Percentiles rank a stretch among this genome's conserved stretches.
phyloP scores from a whole-genome alignment of 2,329 filamentous ascomycete species.

The Cordyceps farinosa region DNA sequence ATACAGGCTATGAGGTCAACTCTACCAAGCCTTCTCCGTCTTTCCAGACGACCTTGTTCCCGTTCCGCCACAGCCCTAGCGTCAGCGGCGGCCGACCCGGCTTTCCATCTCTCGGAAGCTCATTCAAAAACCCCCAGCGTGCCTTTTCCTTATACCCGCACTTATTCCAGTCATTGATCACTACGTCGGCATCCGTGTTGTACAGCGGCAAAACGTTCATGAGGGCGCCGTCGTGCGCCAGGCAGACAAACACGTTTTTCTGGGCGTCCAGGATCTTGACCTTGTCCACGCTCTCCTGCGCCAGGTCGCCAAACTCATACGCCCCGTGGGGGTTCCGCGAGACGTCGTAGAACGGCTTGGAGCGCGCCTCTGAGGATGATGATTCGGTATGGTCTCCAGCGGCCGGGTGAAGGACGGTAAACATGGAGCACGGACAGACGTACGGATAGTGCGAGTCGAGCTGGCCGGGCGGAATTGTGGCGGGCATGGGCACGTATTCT shows the following conservation, averaged over 20 bases:
- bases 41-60: conserved; percentile 4
- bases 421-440: conserved; percentile 5
- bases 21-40: conserved; percentile 1
- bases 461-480: conserved; percentile 22
- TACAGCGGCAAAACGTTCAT: conserved; percentile 7
- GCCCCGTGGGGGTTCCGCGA: neutral
- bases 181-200: neutral
- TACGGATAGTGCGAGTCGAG: neutral
- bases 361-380: neutral
- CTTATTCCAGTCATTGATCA: conserved; percentile 9
- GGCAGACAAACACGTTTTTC: conserved; percentile 13
- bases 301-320: conserved; percentile 6
- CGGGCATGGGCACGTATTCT: conserved; percentile 31
- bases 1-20: neutral
- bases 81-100: conserved; percentile 1
- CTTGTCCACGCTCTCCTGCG: conserved; percentile 14
- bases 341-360: conserved; percentile 12
- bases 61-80: neutral
- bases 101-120: conserved; percentile 4
- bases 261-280: conserved; percentile 14
- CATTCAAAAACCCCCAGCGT: conserved; percentile 11
- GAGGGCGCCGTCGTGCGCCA: conserved; percentile 13
- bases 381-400: neutral
- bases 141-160: conserved; percentile 11
- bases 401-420: neutral